A percentile compares a stretch with the other conserved stretches of the same genome.
These are phyloP conservation scores for Detonula confervacea DNA, from an alignment of 352 stramenopile species.

Conservation along the genomic window DNA sequence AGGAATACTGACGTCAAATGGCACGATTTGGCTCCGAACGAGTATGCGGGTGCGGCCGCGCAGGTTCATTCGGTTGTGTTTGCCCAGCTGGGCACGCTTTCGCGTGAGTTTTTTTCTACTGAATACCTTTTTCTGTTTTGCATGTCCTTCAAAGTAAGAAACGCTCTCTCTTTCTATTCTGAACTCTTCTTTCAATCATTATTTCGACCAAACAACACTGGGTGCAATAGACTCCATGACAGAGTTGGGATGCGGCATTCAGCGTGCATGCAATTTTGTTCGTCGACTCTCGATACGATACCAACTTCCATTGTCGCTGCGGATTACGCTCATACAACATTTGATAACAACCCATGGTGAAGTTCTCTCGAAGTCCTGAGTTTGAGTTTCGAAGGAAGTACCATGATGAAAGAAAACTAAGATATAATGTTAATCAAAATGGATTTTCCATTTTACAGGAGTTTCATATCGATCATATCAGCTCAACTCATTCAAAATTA, in stretches of 20 bases:
- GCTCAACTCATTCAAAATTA: no score
- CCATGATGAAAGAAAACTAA: no score
- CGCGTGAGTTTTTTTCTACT: constrained; percentile 27
- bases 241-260: constrained; percentile 69
- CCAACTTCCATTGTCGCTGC: constrained; percentile 69
- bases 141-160: not conserved
- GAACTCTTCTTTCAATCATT: not conserved
- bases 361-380: no score
- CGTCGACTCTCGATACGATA: constrained; percentile 70
- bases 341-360: constrained; percentile 68
- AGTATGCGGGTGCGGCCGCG: constrained; percentile 66
- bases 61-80: constrained; percentile 81
- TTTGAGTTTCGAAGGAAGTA: no score
- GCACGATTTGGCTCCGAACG: constrained; percentile 65
- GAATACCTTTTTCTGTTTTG: not conserved
- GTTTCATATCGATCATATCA: no score
- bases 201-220: not conserved
- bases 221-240: constrained; percentile 73
- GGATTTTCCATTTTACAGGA: no score
- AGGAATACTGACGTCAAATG: no score
- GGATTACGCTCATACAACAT: constrained; percentile 71
- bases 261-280: constrained; percentile 69
- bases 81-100: constrained; percentile 71
- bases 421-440: no score
- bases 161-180: not conserved